phyloP scores from a whole-genome alignment of 371 early-diverging fungal genomes.

The Dichotomocladium elegans region DNA sequence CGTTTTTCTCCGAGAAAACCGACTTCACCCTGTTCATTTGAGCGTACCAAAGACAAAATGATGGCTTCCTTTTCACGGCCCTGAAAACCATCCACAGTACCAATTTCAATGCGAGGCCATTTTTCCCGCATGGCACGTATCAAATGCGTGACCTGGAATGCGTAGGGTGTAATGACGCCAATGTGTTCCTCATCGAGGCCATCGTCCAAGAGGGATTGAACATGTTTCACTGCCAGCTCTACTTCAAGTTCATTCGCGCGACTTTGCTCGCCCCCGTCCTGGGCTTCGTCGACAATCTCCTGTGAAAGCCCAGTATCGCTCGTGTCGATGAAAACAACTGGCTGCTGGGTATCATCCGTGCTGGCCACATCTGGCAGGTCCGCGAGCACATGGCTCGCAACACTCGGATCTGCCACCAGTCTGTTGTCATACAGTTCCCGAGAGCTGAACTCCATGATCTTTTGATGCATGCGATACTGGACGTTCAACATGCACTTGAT shows the following conservation, averaged over 20 bases:
- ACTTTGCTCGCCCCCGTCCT: conserved; percentile 52
- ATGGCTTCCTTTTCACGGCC: conserved; percentile 95
- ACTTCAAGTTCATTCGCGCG: conserved; percentile 78
- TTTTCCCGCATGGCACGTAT: conserved; percentile 30
- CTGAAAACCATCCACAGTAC: conserved; percentile 96
- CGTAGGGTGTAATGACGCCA: conserved; percentile 87
- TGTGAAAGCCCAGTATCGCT: conserved; percentile 56
- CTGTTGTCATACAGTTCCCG: conserved; percentile 56
- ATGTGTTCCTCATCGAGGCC: conserved; percentile 67
- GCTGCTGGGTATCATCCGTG: conserved; percentile 56
- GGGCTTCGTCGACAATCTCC: conserved; percentile 49
- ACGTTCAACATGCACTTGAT: conserved; percentile 70
- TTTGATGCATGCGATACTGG: conserved; percentile 89
- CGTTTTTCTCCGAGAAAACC: conserved; percentile 89
- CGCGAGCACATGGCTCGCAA: conserved; percentile 58
- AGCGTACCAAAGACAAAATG: conserved; percentile 82
- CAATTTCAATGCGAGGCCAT: conserved; percentile 66
- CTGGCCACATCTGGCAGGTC: conserved; percentile 58
- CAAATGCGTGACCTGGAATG: conserved; percentile 68
- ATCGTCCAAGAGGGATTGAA: conserved; percentile 54
- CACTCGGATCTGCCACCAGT: conserved; percentile 66
- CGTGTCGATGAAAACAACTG: conserved; percentile 77
- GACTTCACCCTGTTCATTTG: conserved; percentile 74
- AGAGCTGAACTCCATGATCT: conserved; percentile 80
- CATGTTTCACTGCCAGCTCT: conserved; percentile 56